Evolutionary conservation across 176 grass and related monocot genomes (phyloP).

Genomic region (maize (Zea mays)): DNA sequence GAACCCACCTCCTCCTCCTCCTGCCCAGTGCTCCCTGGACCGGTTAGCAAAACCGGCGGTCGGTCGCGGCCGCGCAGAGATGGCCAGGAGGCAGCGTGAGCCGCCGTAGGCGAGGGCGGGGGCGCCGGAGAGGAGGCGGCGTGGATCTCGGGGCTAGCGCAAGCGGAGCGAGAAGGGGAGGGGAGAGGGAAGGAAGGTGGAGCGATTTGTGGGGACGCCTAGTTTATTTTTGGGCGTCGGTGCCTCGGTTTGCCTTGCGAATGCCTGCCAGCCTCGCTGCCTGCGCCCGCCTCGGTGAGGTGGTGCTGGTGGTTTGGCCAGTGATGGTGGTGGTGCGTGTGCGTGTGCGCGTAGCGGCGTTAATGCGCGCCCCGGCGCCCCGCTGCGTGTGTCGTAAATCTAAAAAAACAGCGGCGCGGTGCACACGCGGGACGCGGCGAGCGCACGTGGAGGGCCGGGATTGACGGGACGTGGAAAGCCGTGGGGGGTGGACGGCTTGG

Average conservation of each 20-base stretch:
- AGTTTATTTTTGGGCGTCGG: constrained; percentile 65
- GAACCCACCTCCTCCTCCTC: not conserved
- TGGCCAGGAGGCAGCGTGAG: not conserved
- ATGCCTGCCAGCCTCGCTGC: not conserved
- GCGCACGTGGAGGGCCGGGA: not conserved
- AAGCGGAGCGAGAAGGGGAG: not conserved
- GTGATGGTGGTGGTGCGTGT: not conserved
- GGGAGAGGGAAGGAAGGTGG: not conserved
- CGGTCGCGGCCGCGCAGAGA: not conserved
- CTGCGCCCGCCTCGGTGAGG: not conserved
- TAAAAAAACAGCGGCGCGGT: not conserved
- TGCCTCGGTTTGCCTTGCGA: constrained; percentile 1
- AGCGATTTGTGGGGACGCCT: constrained; percentile 50
- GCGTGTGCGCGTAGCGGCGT: constrained; percentile 36
- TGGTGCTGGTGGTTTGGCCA: not conserved
- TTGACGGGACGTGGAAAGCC: not conserved
- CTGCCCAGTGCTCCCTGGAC: not conserved
- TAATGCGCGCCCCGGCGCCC: not conserved
- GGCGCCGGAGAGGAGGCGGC: not conserved
- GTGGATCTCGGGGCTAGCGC: constrained; percentile 45
- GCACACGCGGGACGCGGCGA: not conserved
- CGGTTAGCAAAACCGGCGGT: not conserved
- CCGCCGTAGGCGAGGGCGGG: constrained; percentile 10
- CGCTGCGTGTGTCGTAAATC: not conserved
- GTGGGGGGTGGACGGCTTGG: not conserved